Conservation (phyloP, 2,329 filamentous ascomycete genomes). For the Ceratocystis alfenasii region DNA sequence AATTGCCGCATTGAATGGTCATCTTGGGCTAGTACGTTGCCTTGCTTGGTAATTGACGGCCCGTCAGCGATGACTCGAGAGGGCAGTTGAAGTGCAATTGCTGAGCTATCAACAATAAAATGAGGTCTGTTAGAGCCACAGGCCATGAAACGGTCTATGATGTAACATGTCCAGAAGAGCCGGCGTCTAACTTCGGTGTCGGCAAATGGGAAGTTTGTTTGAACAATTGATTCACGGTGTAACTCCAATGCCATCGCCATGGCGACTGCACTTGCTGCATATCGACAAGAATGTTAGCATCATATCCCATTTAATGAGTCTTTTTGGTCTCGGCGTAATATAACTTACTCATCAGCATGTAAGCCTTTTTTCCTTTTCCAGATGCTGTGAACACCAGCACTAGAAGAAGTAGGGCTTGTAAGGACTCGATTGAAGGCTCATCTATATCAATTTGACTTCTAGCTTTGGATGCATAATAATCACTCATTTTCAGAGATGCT, state of each 20-base stretch:
- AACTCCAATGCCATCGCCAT: slow-evolving; percentile 76
- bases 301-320: background rate
- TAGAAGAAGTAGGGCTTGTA: slow-evolving; percentile 65
- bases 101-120: slow-evolving; percentile 62
- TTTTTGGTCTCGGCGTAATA: background rate
- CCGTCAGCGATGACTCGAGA: slow-evolving; percentile 53
- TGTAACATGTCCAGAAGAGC: slow-evolving; percentile 82
- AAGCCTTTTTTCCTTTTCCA: slow-evolving; percentile 72
- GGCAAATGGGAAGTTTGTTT: slow-evolving; percentile 25
- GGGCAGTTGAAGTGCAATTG: slow-evolving; percentile 59
- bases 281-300: slow-evolving; percentile 29
- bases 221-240: slow-evolving; percentile 61
- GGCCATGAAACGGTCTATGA: slow-evolving; percentile 72
- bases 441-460: slow-evolving; percentile 63
- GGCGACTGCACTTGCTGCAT: slow-evolving; percentile 57
- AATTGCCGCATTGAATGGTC: slow-evolving; percentile 64
- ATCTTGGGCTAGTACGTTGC: slow-evolving; percentile 59
- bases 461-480: slow-evolving; percentile 60
- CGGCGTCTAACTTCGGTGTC: slow-evolving; percentile 67
- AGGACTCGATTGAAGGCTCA: slow-evolving; percentile 64
- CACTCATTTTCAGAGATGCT: slow-evolving; percentile 53
- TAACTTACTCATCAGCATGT: slow-evolving; percentile 65
- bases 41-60: slow-evolving; percentile 52
- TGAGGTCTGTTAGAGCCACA: slow-evolving; percentile 73
- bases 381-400: slow-evolving; percentile 64